phyloP scores from a whole-genome alignment of 176 grass and related monocot species.

The Tuctoria greenei region DNA sequence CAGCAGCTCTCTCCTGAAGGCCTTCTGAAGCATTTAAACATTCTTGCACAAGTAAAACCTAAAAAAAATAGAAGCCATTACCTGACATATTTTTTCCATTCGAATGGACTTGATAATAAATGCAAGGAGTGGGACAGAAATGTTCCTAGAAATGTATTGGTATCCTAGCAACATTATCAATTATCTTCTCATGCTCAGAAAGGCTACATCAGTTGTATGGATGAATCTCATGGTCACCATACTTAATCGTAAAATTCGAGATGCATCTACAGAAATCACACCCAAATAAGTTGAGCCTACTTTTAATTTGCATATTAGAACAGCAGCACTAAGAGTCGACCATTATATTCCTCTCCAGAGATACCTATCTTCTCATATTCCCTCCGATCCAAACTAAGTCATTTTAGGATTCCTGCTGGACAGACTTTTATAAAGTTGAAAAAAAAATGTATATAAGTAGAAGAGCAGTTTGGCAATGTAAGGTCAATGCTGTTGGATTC shows the following conservation, averaged over 20 bases:
- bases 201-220: conserved; percentile 1
- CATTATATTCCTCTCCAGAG: conserved; percentile 5
- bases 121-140: conserved; percentile 3
- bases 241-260: conserved; percentile 20
- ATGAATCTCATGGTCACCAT: conserved; percentile 1
- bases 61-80: conserved; percentile 42
- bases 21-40: conserved; percentile 94
- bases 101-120: conserved; percentile 8
- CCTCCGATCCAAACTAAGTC: background rate
- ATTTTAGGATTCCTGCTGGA: background rate
- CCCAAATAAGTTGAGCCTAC: conserved; percentile 15
- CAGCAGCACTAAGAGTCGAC: background rate
- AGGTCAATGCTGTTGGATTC: background rate
- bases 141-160: conserved; percentile 22
- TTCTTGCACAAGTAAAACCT: conserved; percentile 85
- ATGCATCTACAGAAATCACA: conserved; percentile 20
- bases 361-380: background rate
- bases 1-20: conserved; percentile 97
- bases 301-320: conserved; percentile 6
- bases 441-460: background rate
- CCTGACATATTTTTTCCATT: conserved; percentile 25
- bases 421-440: background rate
- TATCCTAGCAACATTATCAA: conserved; percentile 18
- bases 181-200: conserved; percentile 5
- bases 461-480: background rate